Evolutionary conservation across 495 filamentous ascomycete genomes (phyloP), one percentile per base, ranked within the genome.

Genomic region (Penicillium subrubescens): DNA sequence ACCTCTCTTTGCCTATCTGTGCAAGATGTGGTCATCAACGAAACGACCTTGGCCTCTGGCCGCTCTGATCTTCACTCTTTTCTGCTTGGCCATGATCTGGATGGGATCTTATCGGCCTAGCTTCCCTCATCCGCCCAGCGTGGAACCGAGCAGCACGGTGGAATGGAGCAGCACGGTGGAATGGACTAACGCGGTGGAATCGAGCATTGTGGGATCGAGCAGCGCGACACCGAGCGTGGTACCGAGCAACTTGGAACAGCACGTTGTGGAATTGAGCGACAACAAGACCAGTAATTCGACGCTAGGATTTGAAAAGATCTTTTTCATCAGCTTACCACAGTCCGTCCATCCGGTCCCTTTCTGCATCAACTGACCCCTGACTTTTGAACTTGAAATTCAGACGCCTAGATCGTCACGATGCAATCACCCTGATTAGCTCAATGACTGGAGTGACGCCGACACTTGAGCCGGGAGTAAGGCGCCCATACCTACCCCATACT

Each of bases 261-360:
- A 27, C 25, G 4, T 27, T 27, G 25, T 27, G 25, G 48, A 51
- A 51, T 3, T 23, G 51, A 54, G 51, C 27, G 27, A 33, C 2
- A 54, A 54, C 31, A 8, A 17, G 5, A 14, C 51, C 27, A 14
- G 27, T 23, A 54, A 54, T n/a, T 8, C 51, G 15, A 54, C 51
- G 27, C 31, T 54, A 15, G 51, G 51, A 19, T 54, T 54, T 33
- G 25, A 54, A 54, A 54, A 54, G 51, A 54, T 54, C 17, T 54
- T n/a, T 23, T 54, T 8, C 27, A 54, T 54, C n/a, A 54, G 51
- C 19, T 5, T 54, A 27, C 27, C 51, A 33, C 51, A 54, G 51
- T 54, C 19, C 1, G 51, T 54, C 15, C n/a, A 23, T 25, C 44
- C 21, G 3, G 44, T 23, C 44, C 44, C 43, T 44, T 19, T 15